These are phyloP conservation scores for Annona cherimola DNA, from an alignment of 164 flowering plant genomes.

Conservation along the genomic window DNA sequence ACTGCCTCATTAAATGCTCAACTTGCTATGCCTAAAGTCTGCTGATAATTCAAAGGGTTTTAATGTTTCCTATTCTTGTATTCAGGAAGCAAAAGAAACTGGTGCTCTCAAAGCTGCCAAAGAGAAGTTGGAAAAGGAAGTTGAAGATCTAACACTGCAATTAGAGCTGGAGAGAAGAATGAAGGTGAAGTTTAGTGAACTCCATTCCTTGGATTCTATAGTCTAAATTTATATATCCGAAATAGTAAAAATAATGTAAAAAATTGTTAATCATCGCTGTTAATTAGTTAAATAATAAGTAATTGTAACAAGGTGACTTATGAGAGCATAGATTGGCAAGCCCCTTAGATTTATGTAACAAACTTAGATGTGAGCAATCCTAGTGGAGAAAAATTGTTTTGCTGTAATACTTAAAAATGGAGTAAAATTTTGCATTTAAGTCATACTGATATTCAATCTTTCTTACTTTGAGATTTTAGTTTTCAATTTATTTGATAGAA, in stretches of 20 bases:
- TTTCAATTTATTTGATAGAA: too few relatives aligned
- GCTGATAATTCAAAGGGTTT: background rate
- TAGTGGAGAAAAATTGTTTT: too few relatives aligned
- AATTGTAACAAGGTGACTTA: background rate
- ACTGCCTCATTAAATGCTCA: background rate
- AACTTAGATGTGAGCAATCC: background rate
- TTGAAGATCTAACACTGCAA: conserved; percentile 94
- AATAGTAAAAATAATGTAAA: background rate
- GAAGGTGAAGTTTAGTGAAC: conserved; percentile 47
- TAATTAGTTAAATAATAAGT: background rate
- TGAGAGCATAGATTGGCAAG: background rate
- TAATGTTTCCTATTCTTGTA: background rate
- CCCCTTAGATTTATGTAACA: background rate
- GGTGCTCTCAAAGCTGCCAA: conserved; percentile 99
- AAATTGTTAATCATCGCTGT: background rate
- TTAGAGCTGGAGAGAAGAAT: conserved; percentile 89
- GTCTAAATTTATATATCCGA: background rate
- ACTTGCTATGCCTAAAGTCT: background rate
- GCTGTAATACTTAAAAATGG: too few relatives aligned
- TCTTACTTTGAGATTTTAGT: too few relatives aligned
- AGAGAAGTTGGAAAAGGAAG: conserved; percentile 95
- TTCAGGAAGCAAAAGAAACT: conserved; percentile 92
- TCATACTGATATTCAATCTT: too few relatives aligned
- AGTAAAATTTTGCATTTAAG: too few relatives aligned
- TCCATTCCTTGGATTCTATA: background rate